Base-by-base conservation (phyloP, 805 yeast species). In the Lachancea nothofagi region DNA sequence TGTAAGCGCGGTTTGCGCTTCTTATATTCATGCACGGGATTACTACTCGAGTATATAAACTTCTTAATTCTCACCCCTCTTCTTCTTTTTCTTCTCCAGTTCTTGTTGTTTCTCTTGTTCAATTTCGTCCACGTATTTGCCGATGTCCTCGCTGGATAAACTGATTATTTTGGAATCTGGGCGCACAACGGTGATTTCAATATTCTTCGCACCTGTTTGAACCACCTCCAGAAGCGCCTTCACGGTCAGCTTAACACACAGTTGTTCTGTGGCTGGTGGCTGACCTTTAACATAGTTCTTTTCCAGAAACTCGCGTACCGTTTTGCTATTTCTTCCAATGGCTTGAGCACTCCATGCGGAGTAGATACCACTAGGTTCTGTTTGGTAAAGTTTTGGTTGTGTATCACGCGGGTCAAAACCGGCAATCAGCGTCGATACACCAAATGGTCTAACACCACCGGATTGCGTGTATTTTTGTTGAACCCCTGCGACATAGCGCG, bases 321-420 rank as follows among this genome's bases (percentile, higher is more conserved):
- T 90, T 63, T 93, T 90, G 47, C 93, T 77, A 46, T 93, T 83
- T 58, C 96, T 79, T 43, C 98, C 98, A 56, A 93, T 93, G 14
- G 97, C 88, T 59, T 86, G 90, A 24, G 97, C 97, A 62, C 89
- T 86, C 98, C 98, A 93, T 2, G 96, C 95, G 34, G 94, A 85
- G 61, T 83, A 90, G 49, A 93, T 90, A 19, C 98, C 98, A 33
- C 95, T 84, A 30, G 98, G 98, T 63, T 93, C 98, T 9, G 98
- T 93, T 64, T 85, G 94, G 66, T 81, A 93, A 49, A 93, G 74
- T 60, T 77, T 80, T 32, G 97, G 97, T 24, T 72, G 75, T 17
- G 65, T 65, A 64, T 87, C 96, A 28, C 53, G 48, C 40, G 81
- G 80, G 67, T 93, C 97, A 55, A 93, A 93, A 1, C 98, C 98